A percentile compares a stretch with the other conserved stretches of the same genome.
Evolutionary conservation across 163 green algal genomes (phyloP).

Genomic region (Chlorella variabilis): DNA sequence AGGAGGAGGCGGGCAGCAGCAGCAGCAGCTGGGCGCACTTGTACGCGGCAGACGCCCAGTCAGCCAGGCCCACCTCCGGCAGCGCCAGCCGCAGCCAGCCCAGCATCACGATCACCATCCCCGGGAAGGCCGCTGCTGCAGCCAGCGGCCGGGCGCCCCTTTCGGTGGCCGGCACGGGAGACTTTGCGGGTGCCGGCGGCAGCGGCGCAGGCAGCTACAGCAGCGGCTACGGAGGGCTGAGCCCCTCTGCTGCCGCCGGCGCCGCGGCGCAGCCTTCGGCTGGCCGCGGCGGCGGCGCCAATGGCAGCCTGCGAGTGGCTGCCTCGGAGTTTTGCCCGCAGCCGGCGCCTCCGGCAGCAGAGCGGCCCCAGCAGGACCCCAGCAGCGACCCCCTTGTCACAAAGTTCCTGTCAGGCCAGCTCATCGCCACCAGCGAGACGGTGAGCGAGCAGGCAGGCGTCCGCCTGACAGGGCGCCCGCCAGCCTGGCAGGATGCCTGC

Average conservation of each 20-base stretch:
- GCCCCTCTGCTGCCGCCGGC: too few relatives aligned
- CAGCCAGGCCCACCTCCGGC: not conserved
- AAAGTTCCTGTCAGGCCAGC: conserved; percentile 18
- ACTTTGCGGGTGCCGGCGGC: not conserved
- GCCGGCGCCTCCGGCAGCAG: not conserved
- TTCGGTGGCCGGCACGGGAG: too few relatives aligned
- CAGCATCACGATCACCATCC: conserved; percentile 11
- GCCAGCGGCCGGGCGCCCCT: not conserved
- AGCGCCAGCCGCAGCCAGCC: not conserved
- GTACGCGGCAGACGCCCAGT: not conserved
- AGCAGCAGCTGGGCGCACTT: too few relatives aligned
- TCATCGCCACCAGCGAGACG: not conserved
- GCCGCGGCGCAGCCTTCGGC: too few relatives aligned
- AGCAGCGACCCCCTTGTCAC: not conserved
- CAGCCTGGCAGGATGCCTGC: too few relatives aligned
- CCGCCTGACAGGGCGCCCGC: too few relatives aligned
- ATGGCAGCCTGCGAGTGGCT: conserved; percentile 1
- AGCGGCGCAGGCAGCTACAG: not conserved
- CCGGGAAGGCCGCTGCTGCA: not conserved
- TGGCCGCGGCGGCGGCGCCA: too few relatives aligned
- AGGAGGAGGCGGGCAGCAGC: not conserved
- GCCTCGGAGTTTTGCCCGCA: conserved; percentile 17
- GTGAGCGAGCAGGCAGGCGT: not conserved
- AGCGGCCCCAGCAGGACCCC: not conserved
- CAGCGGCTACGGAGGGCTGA: not conserved